Percentiles rank a stretch among this genome's conserved stretches.
These are phyloP conservation scores for Fusarium sacchari DNA, from an alignment of 2,329 filamentous ascomycete genomes.

Conservation along the genomic window DNA sequence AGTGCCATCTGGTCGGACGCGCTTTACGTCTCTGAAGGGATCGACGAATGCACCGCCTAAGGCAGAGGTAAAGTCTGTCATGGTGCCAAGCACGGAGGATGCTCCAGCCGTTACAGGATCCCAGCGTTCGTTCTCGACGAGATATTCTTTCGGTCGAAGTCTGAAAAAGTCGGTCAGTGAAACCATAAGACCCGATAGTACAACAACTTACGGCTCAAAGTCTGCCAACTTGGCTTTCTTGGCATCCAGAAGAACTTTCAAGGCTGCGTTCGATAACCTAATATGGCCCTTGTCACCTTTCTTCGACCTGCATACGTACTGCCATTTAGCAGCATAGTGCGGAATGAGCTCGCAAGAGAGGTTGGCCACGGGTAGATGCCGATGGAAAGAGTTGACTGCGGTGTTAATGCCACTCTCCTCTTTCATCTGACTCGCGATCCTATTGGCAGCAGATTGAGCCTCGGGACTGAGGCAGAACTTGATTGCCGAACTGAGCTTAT, in stretches of 20 bases:
- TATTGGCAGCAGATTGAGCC: slow-evolving; percentile 7
- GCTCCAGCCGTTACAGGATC: not conserved
- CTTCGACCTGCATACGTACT: not conserved
- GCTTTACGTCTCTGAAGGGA: not conserved
- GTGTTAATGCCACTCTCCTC: not conserved
- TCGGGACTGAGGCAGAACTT: slow-evolving; percentile 21
- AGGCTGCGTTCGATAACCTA: not conserved
- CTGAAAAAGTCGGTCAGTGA: not conserved
- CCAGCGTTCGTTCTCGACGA: not conserved
- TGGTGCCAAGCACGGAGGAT: not conserved
- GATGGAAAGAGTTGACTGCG: slow-evolving; percentile 3
- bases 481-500: slow-evolving; percentile 35
- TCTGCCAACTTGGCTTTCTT: not conserved
- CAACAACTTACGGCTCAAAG: not conserved
- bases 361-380: not conserved
- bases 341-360: not conserved
- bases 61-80: not conserved
- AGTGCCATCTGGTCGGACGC: not conserved
- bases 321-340: not conserved
- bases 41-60: not conserved
- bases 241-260: not conserved
- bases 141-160: not conserved
- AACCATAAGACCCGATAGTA: no score
- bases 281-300: not conserved
- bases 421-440: not conserved